Percentiles rank a stretch among this genome's conserved stretches.
Evolutionary conservation across 2,329 filamentous ascomycete genomes (phyloP).

Genomic region (Penicillium sp.): DNA sequence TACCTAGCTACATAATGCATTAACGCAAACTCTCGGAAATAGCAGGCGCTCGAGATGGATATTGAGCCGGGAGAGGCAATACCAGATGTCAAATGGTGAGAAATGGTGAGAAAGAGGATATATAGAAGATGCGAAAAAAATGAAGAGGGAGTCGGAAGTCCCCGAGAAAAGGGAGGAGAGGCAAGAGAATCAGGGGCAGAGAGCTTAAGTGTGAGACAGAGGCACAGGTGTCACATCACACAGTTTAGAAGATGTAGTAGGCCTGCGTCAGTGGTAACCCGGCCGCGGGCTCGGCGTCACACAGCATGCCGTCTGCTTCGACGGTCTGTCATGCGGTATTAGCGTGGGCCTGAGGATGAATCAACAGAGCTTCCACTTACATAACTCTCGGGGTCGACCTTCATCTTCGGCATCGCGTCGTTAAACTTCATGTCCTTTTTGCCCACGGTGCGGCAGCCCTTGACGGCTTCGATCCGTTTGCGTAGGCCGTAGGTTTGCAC

Average conservation of each 20-base stretch:
- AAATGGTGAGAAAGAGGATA: not conserved
- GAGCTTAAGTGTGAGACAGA: not conserved
- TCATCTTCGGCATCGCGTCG: conserved; percentile 76
- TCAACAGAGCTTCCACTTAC: conserved; percentile 35
- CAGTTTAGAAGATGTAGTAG: conserved; percentile 65
- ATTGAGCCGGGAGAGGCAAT: conserved; percentile 9
- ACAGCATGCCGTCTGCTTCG: conserved; percentile 73
- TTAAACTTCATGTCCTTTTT: conserved; percentile 93
- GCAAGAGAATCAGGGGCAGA: not conserved
- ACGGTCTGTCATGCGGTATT: conserved; percentile 52
- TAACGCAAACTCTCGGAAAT: conserved; percentile 4
- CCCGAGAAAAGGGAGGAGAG: not conserved
- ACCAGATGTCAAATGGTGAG: not conserved
- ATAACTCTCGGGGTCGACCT: conserved; percentile 87
- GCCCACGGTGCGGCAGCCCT: conserved; percentile 65
- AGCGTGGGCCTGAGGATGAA: not conserved
- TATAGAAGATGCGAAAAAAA: not conserved
- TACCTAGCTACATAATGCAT: conserved; percentile 12
- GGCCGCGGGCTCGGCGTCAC: conserved; percentile 66
- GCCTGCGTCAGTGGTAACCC: conserved; percentile 70
- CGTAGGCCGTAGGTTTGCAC: conserved; percentile 68
- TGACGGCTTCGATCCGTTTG: conserved; percentile 77
- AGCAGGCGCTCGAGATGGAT: conserved; percentile 18
- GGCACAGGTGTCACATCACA: not conserved
- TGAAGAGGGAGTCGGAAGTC: not conserved